Evolutionary conservation across 1,284 basidiomycete genomes (phyloP), one percentile per base, ranked within the genome.

Genomic region (Laetiporus sulphureus): DNA sequence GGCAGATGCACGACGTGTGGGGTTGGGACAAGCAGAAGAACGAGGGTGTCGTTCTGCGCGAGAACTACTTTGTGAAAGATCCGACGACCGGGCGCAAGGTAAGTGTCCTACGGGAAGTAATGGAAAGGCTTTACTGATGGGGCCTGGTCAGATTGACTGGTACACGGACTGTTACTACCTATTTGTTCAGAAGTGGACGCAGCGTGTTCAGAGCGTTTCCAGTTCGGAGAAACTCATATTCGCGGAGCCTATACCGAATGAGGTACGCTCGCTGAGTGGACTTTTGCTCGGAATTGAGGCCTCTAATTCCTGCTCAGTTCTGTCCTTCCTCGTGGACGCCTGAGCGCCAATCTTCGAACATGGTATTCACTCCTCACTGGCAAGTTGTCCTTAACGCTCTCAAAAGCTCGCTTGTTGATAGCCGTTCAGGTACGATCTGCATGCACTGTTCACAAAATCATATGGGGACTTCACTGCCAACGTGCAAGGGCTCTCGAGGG

Each of bases 1-100:
- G 92, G 93, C 81, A 89, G 54, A 75, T 83, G 65, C 93, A 97
- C 53, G 91, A 89, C 11, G 90, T 97, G 0, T 99, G 95, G 95
- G 77, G 81, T 1, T 98, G 88, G 86, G 84, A 92, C 55, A 68
- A 65, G 8, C 67, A 69, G 19, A 86, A 82, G 52, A 62, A 80
- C 6, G 69, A 78, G 43, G 81, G 83, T 0, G 79, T 95, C 1
- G 80, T 89, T 0, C 66, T 98, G 34, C 75, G 87, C 41, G 87
- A 93, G 56, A 86, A 77, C 54, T 98, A 97, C 62, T 99, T 99
- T 55, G 64, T 71, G 16, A 79, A 79, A 43, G 67, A 91, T 58
- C 82, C 78, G 4, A 58, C 57, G 57, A 84, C 69, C 12, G 77
- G 72, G 23, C 65, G 69, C 44, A 76, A 79, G 66, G 79, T 84